Evolutionary conservation across 352 stramenopile species (phyloP), one percentile per base, ranked within the genome.

Genomic region (Phytophthora pseudosyringae): DNA sequence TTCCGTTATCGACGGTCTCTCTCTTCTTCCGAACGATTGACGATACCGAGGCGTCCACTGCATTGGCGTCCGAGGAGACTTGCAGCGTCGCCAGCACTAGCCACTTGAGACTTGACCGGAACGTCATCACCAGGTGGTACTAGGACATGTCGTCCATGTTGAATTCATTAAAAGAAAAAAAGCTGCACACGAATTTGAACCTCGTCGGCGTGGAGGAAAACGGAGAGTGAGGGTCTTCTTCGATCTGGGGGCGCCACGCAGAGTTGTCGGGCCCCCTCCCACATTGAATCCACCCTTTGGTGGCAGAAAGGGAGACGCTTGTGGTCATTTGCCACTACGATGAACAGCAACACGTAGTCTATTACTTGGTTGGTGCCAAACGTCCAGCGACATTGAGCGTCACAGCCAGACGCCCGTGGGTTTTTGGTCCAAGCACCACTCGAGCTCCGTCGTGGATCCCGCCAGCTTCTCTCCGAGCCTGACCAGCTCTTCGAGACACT

Each of bases 321-420:
- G 31, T 35, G 31, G 31, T 35, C 31, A 35, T 35, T 35, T 35
- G 21, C 21, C 2, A 21, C 21, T 21, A 21, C n/a, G n/a, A n/a
- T n/a, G n/a, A 21, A 21, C 21, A 21, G 21, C 21, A 21, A 21
- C 21, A 21, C 21, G 21, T 21, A 21, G 21, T 21, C 21, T 21
- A 21, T 21, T 21, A 21, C 21, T 21, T 21, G 21, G 5, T 28
- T 8, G n/a, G 26, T 16, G 26, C 25, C 16, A 11, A 35, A 11
- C 31, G 1, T 35, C 7, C 31, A 35, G 31, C 2, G 31, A 28
- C 26, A 45, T 25, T 28, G 11, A 50, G 11, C 7, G 18, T 43
- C 15, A 65, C 52, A 66, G 15, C 58, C 58, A 66, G 9, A 59
- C 48, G 7, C 48, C 48, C 16, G 3, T 48, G 6, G 57, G 57